A percentile compares a stretch with the other conserved stretches of the same genome.
Evolutionary conservation across 2,329 filamentous ascomycete species (phyloP).

Genomic region (Fusarium luffae): DNA sequence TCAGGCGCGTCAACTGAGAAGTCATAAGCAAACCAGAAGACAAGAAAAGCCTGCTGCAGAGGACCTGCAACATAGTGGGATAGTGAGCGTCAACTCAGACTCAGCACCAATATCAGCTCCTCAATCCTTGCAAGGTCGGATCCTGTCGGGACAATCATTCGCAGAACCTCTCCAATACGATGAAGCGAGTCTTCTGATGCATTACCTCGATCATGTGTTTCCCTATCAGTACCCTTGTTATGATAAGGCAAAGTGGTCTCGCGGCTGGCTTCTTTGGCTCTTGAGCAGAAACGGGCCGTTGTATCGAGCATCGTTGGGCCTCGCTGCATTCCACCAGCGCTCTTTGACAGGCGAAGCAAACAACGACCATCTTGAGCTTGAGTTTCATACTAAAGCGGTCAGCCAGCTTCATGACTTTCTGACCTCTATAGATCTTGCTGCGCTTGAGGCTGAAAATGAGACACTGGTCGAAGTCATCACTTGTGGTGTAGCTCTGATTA

Average conservation of each 20-base stretch:
- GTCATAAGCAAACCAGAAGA: fast-evolving
- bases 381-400: not conserved
- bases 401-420: not conserved
- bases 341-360: not conserved
- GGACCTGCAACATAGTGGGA: fast-evolving
- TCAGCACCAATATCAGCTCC: not conserved
- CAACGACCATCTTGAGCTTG: not conserved
- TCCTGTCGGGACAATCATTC: not conserved
- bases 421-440: not conserved
- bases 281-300: not conserved
- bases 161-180: not conserved
- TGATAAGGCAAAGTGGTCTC: not conserved
- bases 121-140: not conserved
- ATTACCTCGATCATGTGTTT: not conserved
- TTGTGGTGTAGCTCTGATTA: not conserved
- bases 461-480: not conserved
- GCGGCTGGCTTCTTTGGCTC: not conserved
- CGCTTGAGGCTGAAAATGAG: not conserved
- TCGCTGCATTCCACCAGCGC: not conserved
- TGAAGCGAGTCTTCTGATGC: not conserved
- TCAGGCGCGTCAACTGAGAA: not conserved
- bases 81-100: not conserved
- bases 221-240: not conserved
- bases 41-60: not conserved
- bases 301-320: not conserved